Evolutionary conservation across 2,329 filamentous ascomycete species (phyloP).

Genomic region (Cladobotryum protrusum): DNA sequence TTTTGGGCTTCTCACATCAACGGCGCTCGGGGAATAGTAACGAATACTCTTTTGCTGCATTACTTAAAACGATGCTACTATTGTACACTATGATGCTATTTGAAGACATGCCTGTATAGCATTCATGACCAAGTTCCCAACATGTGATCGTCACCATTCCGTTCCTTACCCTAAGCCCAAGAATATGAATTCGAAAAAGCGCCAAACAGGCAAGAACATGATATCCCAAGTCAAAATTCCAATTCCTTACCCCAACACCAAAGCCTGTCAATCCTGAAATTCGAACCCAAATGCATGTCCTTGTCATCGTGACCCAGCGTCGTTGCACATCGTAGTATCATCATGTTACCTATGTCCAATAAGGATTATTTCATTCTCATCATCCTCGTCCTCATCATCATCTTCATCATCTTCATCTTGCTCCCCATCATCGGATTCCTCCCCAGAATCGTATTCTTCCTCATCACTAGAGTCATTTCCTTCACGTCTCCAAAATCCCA

Average conservation of each 20-base stretch:
- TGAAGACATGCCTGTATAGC: background rate
- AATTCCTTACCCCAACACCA: background rate
- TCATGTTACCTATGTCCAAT: constrained; percentile 41
- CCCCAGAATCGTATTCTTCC: constrained; percentile 33
- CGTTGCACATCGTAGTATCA: background rate
- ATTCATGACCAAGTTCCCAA: background rate
- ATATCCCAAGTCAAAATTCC: background rate
- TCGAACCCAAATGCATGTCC: background rate
- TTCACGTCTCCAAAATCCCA: constrained; percentile 50
- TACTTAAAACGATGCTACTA: background rate
- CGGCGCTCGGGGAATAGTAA: too few species aligned
- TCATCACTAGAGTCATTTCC: constrained; percentile 42
- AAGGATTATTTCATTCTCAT: constrained; percentile 45
- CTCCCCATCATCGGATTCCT: constrained; percentile 12
- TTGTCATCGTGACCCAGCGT: background rate
- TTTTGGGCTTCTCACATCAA: background rate
- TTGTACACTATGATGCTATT: constrained; percentile 6
- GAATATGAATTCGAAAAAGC: background rate
- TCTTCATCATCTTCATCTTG: constrained; percentile 38
- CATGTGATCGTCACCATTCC: background rate
- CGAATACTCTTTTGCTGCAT: background rate
- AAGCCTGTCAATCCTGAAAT: background rate
- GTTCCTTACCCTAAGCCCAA: background rate
- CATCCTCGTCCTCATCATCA: constrained; percentile 45
- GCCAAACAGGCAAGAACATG: background rate